Base-by-base conservation (phyloP, 1,284 basidiomycete genomes). In the Cystobasidium slooffiae region DNA sequence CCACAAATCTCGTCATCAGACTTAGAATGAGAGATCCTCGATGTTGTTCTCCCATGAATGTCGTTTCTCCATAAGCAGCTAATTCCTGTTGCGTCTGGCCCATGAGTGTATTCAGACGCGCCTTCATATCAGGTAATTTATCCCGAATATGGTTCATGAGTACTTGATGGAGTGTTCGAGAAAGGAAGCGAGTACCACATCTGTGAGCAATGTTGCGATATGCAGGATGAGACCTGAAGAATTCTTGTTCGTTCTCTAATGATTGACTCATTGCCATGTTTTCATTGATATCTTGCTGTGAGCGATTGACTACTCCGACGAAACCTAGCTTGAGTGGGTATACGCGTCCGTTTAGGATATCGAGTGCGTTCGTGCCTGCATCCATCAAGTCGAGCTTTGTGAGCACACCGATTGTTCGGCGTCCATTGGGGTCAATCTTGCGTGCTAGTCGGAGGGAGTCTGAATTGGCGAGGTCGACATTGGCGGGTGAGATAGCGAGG, bases 41-140 rank as follows among this genome's bases (percentile, higher is more conserved):
- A 81, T 97, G 94, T 80, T 89, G 88, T 84, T 97, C 95, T 20
- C 94, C 96, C 78, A 93, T 91, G 81, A 95, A 88, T 1, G 94
- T 92, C 22, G 93, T 88, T 82, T 98, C 97, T 39, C 97, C 97
- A 80, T 97, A 98, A 6, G 94, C 90, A 83, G 93, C 93, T 59
- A 99, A 87, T 82, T 99, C 97, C 83, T 99, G 97, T 82, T 98
- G 95, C 5, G 97, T 94, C 84, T 99, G 97, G 12, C 95, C 94
- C 93, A 99, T 99, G 16, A 99, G 85, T 7, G 97, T 99, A 82
- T 99, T 99, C 77, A 99, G 85, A 20, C 95, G 88, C 14, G 97
- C 97, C 83, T 99, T 99, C 97, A 99, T 99, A 83, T 99, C 97
- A 0, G 97, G 97, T 51, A 99, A 86, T 84, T 99, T 98, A 81